Percentiles rank a stretch among this genome's conserved stretches.
phyloP scores from a whole-genome alignment of 1,139 yeast species.

The Geotrichum phurueaensis region DNA sequence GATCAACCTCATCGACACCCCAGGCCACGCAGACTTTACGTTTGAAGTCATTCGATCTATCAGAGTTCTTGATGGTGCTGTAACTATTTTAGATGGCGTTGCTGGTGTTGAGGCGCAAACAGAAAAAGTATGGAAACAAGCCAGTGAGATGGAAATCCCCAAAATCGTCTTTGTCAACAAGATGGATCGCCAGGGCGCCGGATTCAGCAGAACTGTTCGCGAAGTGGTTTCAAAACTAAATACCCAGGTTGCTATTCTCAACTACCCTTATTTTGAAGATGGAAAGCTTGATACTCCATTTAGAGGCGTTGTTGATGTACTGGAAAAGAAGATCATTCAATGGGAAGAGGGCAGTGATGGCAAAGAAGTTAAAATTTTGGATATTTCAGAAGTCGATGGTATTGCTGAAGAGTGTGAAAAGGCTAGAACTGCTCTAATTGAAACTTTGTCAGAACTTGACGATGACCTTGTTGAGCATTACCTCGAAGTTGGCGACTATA shows the following conservation, averaged over 20 bases:
- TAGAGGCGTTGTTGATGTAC: constrained; percentile 76
- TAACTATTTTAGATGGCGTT: constrained; percentile 86
- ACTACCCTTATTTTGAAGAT: constrained; percentile 64
- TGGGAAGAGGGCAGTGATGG: constrained; percentile 61
- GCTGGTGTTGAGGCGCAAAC: constrained; percentile 99
- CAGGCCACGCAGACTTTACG: constrained; percentile 97
- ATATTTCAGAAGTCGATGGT: constrained; percentile 37
- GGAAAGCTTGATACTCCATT: constrained; percentile 44
- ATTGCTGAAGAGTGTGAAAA: constrained; percentile 44
- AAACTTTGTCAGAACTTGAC: constrained; percentile 75
- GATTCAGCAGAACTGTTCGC: constrained; percentile 80
- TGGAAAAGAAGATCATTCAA: constrained; percentile 56
- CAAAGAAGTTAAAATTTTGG: constrained; percentile 46
- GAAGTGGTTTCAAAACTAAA: constrained; percentile 76
- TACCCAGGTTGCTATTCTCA: constrained; percentile 67
- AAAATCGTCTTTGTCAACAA: constrained; percentile 77
- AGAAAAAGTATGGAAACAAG: constrained; percentile 93
- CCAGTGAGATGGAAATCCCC: constrained; percentile 62
- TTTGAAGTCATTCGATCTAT: constrained; percentile 89
- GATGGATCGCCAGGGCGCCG: constrained; percentile 97
- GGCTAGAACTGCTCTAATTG: constrained; percentile 72
- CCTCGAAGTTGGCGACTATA: constrained; percentile 52
- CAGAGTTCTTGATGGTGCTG: constrained; percentile 89
- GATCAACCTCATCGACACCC: constrained; percentile 89
- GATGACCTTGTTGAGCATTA: constrained; percentile 72